Conservation (phyloP, 495 filamentous ascomycete genomes). For the Staphylotrichum tortipilum region DNA sequence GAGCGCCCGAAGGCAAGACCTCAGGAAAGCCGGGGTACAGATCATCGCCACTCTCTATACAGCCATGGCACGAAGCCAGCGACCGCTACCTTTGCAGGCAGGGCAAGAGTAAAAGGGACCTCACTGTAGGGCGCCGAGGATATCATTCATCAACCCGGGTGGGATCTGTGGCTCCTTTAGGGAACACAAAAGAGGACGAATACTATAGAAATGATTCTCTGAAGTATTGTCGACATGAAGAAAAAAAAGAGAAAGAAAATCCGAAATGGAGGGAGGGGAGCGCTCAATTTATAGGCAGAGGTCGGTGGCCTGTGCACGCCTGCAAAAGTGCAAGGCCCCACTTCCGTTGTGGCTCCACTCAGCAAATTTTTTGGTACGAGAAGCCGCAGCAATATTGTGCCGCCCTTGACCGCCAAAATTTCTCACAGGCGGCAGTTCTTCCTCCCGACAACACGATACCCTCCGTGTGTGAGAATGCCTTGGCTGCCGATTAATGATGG, state of each 20-base stretch:
- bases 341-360: neutral
- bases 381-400: slow-evolving; percentile 24
- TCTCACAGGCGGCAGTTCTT: neutral
- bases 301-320: slow-evolving; percentile 30
- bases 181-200: slow-evolving; percentile 70
- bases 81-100: slow-evolving; percentile 45
- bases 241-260: slow-evolving; percentile 30
- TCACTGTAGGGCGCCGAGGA: slow-evolving; percentile 56
- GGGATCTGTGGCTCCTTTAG: slow-evolving; percentile 59
- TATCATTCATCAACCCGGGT: slow-evolving; percentile 55
- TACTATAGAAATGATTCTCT: slow-evolving; percentile 90
- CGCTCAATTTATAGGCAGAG: slow-evolving; percentile 26
- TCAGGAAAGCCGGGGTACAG: slow-evolving; percentile 43
- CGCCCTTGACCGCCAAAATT: slow-evolving; percentile 29
- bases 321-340: slow-evolving; percentile 29
- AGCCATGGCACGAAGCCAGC: slow-evolving; percentile 21
- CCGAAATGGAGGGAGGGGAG: slow-evolving; percentile 10
- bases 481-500: no score
- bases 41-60: slow-evolving; percentile 59
- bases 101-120: slow-evolving; percentile 39
- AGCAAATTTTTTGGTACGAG: neutral
- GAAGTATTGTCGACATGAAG: slow-evolving; percentile 58
- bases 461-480: neutral
- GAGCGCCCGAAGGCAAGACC: slow-evolving; percentile 47
- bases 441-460: neutral